Evolutionary conservation across 768 basidiomycete genomes (phyloP).

Genomic region (Ephemerocybe angulata): DNA sequence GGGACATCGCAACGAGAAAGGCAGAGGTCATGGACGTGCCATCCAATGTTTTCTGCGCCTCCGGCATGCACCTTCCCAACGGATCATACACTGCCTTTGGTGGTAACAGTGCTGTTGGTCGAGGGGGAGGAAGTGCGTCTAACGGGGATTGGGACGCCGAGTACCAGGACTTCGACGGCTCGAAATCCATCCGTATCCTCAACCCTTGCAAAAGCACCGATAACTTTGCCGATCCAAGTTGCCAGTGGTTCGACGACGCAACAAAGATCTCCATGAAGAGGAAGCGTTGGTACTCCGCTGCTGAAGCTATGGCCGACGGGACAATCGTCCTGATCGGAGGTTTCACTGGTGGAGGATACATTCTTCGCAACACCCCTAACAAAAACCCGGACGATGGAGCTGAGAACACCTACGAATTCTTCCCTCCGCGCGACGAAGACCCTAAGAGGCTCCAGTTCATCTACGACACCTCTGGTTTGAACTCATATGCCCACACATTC

Average conservation of each 20-base stretch:
- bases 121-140: constrained; percentile 57
- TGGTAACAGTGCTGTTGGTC: constrained; percentile 72
- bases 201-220: constrained; percentile 61
- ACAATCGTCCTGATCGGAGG: constrained; percentile 77
- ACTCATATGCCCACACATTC: constrained; percentile 72
- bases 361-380: constrained; percentile 73
- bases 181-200: constrained; percentile 74
- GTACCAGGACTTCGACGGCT: constrained; percentile 81
- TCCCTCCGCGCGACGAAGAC: constrained; percentile 51
- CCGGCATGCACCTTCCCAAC: constrained; percentile 79
- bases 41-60: constrained; percentile 79
- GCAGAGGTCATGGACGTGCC: constrained; percentile 65
- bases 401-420: constrained; percentile 83
- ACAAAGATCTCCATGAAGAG: constrained; percentile 61
- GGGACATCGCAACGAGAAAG: constrained; percentile 60
- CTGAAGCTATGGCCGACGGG: constrained; percentile 74
- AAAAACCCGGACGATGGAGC: constrained; percentile 65
- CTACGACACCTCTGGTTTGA: constrained; percentile 68
- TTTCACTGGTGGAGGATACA: constrained; percentile 73
- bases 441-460: constrained; percentile 64
- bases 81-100: constrained; percentile 74
- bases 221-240: constrained; percentile 46
- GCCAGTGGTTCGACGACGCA: constrained; percentile 73
- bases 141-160: constrained; percentile 54
- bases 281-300: constrained; percentile 74